Evolutionary conservation across 495 filamentous ascomycete genomes (phyloP).

Genomic region (Platismatia glauca): DNA sequence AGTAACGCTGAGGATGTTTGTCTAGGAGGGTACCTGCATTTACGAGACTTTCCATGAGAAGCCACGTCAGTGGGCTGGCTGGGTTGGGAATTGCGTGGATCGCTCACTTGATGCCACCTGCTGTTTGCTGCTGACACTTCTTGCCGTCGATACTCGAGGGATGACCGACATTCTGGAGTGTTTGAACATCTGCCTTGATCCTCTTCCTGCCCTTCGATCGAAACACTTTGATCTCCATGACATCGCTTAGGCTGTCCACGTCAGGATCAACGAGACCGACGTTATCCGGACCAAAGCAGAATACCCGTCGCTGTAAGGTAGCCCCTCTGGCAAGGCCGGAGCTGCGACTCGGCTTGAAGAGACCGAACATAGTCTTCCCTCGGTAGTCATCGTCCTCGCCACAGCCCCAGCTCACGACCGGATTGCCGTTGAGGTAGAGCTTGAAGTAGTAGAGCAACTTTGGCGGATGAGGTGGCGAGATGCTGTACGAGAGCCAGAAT

Average conservation of each 20-base stretch:
- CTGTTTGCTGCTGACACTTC: not conserved
- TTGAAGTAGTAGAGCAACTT: conserved; percentile 36
- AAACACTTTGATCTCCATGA: conserved; percentile 33
- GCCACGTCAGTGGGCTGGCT: not conserved
- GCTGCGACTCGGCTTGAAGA: conserved; percentile 23
- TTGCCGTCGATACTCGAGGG: not conserved
- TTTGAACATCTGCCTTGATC: conserved; percentile 21
- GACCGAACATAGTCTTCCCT: conserved; percentile 35
- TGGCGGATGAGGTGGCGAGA: conserved; percentile 29
- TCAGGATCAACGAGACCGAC: conserved; percentile 1
- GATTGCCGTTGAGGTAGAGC: conserved; percentile 30
- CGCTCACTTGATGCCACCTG: conserved; percentile 14
- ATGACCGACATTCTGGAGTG: conserved; percentile 4
- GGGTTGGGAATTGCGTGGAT: not conserved
- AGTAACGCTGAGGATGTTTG: conserved; percentile 31
- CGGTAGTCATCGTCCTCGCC: conserved; percentile 30
- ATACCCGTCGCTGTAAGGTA: conserved; percentile 27
- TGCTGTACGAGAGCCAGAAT: conserved; percentile 35
- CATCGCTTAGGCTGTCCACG: conserved; percentile 9
- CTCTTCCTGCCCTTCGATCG: conserved; percentile 31
- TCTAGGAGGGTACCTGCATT: conserved; percentile 27
- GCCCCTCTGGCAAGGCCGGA: not conserved
- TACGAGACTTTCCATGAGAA: conserved; percentile 25
- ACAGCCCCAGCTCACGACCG: conserved; percentile 34
- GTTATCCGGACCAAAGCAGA: conserved; percentile 25